These are phyloP conservation scores for Geotrichum siamense DNA, from an alignment of 1,139 yeast genomes.

Conservation along the genomic window DNA sequence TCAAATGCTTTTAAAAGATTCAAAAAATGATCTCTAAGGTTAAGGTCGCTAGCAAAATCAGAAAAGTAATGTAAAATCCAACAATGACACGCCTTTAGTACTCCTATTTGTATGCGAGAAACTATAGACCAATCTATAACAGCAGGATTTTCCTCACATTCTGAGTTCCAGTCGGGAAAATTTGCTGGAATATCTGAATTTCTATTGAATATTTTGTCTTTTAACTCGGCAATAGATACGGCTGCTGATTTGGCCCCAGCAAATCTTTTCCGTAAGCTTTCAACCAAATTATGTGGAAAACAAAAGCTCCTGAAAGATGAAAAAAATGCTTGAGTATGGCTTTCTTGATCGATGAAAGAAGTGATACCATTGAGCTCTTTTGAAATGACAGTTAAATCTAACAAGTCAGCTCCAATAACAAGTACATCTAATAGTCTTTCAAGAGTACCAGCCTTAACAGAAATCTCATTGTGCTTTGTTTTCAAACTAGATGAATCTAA, in stretches of 20 bases:
- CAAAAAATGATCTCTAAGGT: constrained; percentile 54
- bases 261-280: constrained; percentile 47
- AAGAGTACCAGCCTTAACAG: constrained; percentile 48
- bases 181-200: not conserved
- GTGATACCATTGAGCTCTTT: constrained; percentile 1
- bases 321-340: constrained; percentile 55
- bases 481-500: not conserved
- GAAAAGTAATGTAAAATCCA: constrained; percentile 67
- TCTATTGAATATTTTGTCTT: not conserved
- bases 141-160: constrained; percentile 30
- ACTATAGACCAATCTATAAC: constrained; percentile 49
- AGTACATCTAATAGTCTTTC: constrained; percentile 55
- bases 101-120: constrained; percentile 71
- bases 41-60: constrained; percentile 65
- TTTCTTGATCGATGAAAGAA: constrained; percentile 50
- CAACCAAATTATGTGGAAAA: constrained; percentile 45
- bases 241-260: constrained; percentile 56
- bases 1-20: constrained; percentile 64
- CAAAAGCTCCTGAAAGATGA: constrained; percentile 60
- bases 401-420: constrained; percentile 54
- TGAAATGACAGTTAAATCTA: constrained; percentile 23
- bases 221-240: constrained; percentile 35
- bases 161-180: constrained; percentile 38
- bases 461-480: no score
- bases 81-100: constrained; percentile 66